Base-by-base conservation (phyloP, 345 rosid species). In the Melaleuca alternifolia region DNA sequence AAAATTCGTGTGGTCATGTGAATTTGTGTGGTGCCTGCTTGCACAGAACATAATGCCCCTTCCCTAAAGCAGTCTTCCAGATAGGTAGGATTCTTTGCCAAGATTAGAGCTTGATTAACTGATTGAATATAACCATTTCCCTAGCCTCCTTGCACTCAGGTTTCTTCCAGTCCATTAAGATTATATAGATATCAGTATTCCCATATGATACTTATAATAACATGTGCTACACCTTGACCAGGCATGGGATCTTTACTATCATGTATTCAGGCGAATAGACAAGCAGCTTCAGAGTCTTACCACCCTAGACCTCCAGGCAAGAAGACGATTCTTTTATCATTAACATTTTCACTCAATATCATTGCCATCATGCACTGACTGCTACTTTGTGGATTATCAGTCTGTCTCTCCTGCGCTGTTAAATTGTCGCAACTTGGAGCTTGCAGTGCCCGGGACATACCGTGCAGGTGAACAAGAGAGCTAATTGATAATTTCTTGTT, bases 241-340 rank as follows among this genome's bases (percentile, higher is more conserved):
- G 99, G 99, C 99, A n/a, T 97, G 99, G 99, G 99, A 97, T 92
- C 95, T 97, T 84, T 97, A 96, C 86, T 96, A 96, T 90, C 98
- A 97, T 86, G 98, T 97, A 87, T 97, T 97, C 93, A 93, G 94
- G 91, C 93, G 98, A 88, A 95, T 97, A 86, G 99, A 97, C 91
- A 96, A 96, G 88, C 99, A 97, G 90, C 96, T 97, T 85, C 96
- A 95, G 90, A 92, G 93, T 89, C 96, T 97, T 87, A 97, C 95
- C 41, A 94, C 99, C 84, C 90, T 97, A 91, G 99, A 97, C 88
- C 93, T 97, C 87, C 97, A 97, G 93, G 99, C 92, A 93, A 94
- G 91, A 87, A 83, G 48, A 82, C 30, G 84, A 59, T 56, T 85
- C 37, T 50, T 84, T 86, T 16, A 30, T 85, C 21, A 10, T 79